Base-by-base conservation (phyloP, 139 green algal genomes). In the Chlorella sp. region DNA sequence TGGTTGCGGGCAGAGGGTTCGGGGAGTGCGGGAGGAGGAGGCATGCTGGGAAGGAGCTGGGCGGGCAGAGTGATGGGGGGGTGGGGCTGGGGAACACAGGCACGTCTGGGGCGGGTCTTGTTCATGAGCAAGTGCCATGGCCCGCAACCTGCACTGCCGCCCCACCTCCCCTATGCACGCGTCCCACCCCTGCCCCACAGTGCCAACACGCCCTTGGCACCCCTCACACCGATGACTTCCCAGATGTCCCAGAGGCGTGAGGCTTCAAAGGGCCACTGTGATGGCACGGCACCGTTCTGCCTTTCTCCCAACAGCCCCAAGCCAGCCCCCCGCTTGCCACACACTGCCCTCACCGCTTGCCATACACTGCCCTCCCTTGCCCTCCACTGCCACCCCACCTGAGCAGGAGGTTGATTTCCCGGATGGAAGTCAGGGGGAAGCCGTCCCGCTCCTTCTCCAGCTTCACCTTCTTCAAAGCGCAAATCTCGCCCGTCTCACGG, bases 371-470 rank as follows among this genome's bases (percentile, higher is more conserved):
- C 60, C 60, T 68, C 18, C 15, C 60, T 18, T 18, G 60, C 60
- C 60, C 18, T 68, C 21, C 68, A 76, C 32, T 34, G 5, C 68
- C 68, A 76, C 68, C 28, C 21, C 84, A 88, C 39, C 94, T 95
- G 48, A 99, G 95, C 87, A 99, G 96, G 91, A 99, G 97, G 93
- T 99, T 99, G 90, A 99, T 97, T 91, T 99, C 98, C 0, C 98
- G 93, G 37, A 99, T 91, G 61, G 92, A 95, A 1, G 98, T 99
- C 85, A 99, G 92, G 11, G 98, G 98, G 91, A 99, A 99, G 81
- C 98, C 98, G 91, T 99, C 96, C 1, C 90, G 89, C 90, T 98
- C 95, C 87, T 96, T 95, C 78, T 99, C 96, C 96, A 99, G 96
- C 94, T 99, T 99, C 83, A 71, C 87, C 90, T 96, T 97, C 89